Evolutionary conservation across 208 protist genomes (phyloP), one percentile per base, ranked within the genome.

Genomic region (Trypanosoma caninum): DNA sequence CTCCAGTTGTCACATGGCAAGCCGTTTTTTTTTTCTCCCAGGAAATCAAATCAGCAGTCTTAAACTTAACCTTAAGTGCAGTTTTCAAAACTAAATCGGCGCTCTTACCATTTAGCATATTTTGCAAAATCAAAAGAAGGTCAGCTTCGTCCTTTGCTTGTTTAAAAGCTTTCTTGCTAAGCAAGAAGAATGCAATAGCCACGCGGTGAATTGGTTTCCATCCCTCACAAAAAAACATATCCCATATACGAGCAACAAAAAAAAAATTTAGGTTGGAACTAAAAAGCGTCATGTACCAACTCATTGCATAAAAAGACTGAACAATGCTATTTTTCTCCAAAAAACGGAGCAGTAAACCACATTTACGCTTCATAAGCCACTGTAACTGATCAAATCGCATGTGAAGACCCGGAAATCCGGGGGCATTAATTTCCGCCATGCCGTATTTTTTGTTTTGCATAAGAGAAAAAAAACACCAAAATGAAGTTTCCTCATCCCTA

Each of bases 211-310:
- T 87, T 35, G 86, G 72, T 59, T 97, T 97, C 88, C 91, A 97
- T 28, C 91, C 91, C 65, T 97, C 91, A 57, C 82, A 93, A 59
- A 97, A 55, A 64, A 97, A 97, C 80, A 92, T 91, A 70, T 97
- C 91, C 87, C 87, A 94, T 33, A 97, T 91, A 41, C 87, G 84
- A 13, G 69, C 82, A 34, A 94, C 60, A 11, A 95, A 71, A 40
- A 54, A 53, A 62, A 91, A 92, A 56, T 85, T 89, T 34, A 97
- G 72, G 58, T 89, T 57, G 63, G 94, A 92, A 16, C 85, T 76
- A 58, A 94, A 97, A 18, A 93, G 52, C 1, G 91, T 94, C 58
- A 97, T 68, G 57, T 93, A 93, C 88, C 88, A 97, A 30, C 91
- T 75, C 27, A 81, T 82, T 13, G 91, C 84, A 61, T 81, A 95